Evolutionary conservation across 805 yeast species (phyloP), one percentile per base, ranked within the genome.

Genomic region (Kodamaea laetipori): DNA sequence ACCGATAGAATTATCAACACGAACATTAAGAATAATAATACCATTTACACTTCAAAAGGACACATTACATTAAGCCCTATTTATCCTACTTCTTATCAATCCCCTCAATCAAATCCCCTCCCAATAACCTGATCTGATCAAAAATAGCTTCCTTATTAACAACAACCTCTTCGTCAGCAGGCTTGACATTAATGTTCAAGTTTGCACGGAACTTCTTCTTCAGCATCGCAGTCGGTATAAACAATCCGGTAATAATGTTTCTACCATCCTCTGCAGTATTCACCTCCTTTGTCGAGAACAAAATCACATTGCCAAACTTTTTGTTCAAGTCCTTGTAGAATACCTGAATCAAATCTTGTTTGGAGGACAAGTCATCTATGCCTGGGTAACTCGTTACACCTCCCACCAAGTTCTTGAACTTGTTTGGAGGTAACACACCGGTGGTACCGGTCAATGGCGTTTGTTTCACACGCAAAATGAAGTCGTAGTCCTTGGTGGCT

Each of bases 401-500:
- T 40, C 66, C 67, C 46, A 76, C 59, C 54, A 86, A 66, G 58
- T 86, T 86, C 61, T 83, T 85, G 68, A 77, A 84, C 39, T 74
- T 74, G 47, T 70, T 65, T 11, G 73, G 57, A 7, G 78, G 78
- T 30, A 80, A 55, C 6, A 84, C 64, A 45, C 94, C 94, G 2
- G 71, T 53, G 26, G 74, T 62, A 31, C 80, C 57, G 35, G 67
- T 65, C 3, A 64, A 60, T 4, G 45, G 30, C 51, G 76, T 77
- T 10, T 76, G 64, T 51, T 76, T 77, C 40, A 90, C 66, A 37
- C 76, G 72, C 47, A 94, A 74, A 10, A 82, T 82, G 52, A 94
- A 81, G 58, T 92, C 96, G 61, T 84, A 94, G 64, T 92, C 98
- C 46, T 77, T 74, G 42, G 86, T 68, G 0, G 95, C 89, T 1